Evolutionary conservation across 169 alveolate genomes (phyloP).

Genomic region (Plasmodium gallinaceum): DNA sequence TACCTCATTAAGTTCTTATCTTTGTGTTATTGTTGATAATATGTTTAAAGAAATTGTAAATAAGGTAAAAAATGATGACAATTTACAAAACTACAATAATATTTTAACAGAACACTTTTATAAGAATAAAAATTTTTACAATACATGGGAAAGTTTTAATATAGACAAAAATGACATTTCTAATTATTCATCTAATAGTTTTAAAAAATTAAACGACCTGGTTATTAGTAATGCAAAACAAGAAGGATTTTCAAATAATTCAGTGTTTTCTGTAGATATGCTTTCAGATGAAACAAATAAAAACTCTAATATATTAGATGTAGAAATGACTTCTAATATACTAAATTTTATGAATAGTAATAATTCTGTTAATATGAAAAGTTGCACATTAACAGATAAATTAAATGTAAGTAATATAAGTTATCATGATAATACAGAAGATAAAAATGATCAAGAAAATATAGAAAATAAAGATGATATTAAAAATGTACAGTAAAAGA

Average conservation of each 20-base stretch:
- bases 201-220: background rate
- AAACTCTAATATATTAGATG: background rate
- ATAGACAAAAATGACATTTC: background rate
- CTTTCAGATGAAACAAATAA: conserved; percentile 4
- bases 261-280: conserved; percentile 6
- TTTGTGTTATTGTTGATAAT: conserved; percentile 66
- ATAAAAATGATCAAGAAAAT: background rate
- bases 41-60: conserved; percentile 56
- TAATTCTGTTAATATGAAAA: background rate
- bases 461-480: background rate
- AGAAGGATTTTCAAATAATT: conserved; percentile 5
- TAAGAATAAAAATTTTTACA: conserved; percentile 50
- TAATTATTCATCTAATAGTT: background rate
- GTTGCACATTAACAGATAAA: background rate
- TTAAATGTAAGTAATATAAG: background rate
- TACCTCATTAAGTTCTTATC: conserved; percentile 60
- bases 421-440: background rate
- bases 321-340: conserved; percentile 22
- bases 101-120: conserved; percentile 63
- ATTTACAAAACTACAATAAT: conserved; percentile 42
- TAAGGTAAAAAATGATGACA: conserved; percentile 25
- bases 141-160: conserved; percentile 64
- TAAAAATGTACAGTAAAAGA: too few species aligned
- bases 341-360: background rate
- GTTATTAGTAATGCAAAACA: background rate